A percentile compares a stretch with the other conserved stretches of the same genome.
Evolutionary conservation across 306 rosid species (phyloP).

Genomic region (Malus sieversii): DNA sequence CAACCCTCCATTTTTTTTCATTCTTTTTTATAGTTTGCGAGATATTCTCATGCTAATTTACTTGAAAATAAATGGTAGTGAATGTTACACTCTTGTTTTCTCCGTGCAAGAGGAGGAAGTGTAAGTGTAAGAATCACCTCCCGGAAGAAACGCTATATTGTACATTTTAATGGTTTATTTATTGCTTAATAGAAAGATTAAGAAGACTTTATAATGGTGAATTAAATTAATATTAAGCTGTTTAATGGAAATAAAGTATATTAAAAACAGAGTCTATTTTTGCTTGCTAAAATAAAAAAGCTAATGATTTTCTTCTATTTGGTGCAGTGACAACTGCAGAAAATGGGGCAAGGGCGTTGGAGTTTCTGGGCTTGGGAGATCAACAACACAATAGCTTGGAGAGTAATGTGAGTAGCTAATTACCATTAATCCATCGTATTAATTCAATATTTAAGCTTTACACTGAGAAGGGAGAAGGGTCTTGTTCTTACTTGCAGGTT

Average conservation of each 20-base stretch:
- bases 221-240: neutral
- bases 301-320: neutral
- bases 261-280: neutral
- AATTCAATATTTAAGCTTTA: neutral
- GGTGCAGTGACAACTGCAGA: slow-evolving; percentile 85
- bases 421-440: neutral
- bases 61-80: neutral
- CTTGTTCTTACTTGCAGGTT: slow-evolving; percentile 29
- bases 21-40: neutral
- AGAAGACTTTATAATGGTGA: neutral
- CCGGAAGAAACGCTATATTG: too few relatives aligned
- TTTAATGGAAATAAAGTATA: neutral
- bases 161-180: too few relatives aligned
- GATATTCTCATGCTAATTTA: neutral
- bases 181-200: neutral
- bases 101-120: too few relatives aligned
- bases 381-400: slow-evolving; percentile 33
- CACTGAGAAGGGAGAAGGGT: neutral
- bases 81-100: neutral
- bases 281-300: neutral
- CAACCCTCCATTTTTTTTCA: neutral
- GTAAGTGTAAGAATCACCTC: too few relatives aligned
- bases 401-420: slow-evolving; percentile 33
- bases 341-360: slow-evolving; percentile 77
- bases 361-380: slow-evolving; percentile 65